Percentiles rank a stretch among this genome's conserved stretches.
Conservation (phyloP, 192 early-diverging fungal genomes). For the Pilobolus umbonatus region DNA sequence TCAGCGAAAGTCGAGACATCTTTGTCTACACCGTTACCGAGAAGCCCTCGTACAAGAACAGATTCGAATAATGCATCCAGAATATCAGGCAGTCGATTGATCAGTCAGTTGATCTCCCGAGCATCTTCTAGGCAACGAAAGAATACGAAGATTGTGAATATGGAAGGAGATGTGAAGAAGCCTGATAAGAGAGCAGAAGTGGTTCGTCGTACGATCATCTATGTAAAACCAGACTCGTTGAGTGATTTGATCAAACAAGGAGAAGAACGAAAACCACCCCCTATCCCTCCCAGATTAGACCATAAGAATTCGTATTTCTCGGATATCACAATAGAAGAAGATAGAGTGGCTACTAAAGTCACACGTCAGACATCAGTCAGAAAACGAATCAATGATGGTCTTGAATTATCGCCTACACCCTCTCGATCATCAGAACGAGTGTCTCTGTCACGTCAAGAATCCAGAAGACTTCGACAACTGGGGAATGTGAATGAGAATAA, state of each 20-base stretch:
- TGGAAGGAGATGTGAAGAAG: slow-evolving; percentile 7
- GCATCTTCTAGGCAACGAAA: not conserved
- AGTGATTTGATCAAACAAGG: slow-evolving; percentile 7
- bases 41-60: not conserved
- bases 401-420: not conserved
- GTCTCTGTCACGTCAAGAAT: not conserved
- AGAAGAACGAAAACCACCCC: not conserved
- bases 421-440: not conserved
- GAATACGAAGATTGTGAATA: slow-evolving; percentile 13
- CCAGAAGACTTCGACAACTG: slow-evolving; percentile 1
- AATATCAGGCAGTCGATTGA: not conserved
- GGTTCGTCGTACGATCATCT: slow-evolving; percentile 32
- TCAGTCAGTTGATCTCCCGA: slow-evolving; percentile 4
- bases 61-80: not conserved
- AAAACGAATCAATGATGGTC: not conserved
- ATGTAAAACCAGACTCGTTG: slow-evolving; percentile 19
- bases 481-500: slow-evolving; percentile 3
- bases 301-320: not conserved
- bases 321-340: slow-evolving; percentile 2
- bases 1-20: not conserved
- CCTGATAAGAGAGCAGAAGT: slow-evolving; percentile 16
- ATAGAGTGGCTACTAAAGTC: slow-evolving; percentile 2
- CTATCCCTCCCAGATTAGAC: not conserved
- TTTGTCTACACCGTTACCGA: too few relatives aligned
- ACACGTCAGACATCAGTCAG: slow-evolving; percentile 11